Conservation (phyloP, 2,329 filamentous ascomycete species). For the Fusarium sp. region DNA sequence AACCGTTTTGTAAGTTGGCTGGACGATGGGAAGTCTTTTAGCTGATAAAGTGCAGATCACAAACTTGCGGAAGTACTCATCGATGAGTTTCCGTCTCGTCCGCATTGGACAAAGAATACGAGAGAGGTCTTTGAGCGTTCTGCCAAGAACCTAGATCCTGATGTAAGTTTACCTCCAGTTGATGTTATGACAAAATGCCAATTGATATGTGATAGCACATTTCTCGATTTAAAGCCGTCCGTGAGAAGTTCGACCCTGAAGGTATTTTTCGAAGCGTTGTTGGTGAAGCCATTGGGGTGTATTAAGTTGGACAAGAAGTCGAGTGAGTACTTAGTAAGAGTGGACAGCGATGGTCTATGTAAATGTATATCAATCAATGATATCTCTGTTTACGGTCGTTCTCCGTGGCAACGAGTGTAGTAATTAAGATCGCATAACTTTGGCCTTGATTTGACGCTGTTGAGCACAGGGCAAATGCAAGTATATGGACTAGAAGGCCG, state of each 20-base stretch:
- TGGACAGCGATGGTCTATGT: fast-evolving
- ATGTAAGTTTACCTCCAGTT: background rate
- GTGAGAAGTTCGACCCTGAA: background rate
- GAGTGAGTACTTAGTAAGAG: background rate
- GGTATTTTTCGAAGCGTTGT: slow-evolving; percentile 4
- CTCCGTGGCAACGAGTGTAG: fast-evolving
- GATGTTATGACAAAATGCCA: fast-evolving
- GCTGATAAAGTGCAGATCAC: background rate
- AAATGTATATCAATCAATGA: fast-evolving
- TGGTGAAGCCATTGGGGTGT: slow-evolving; percentile 6
- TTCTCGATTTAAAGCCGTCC: background rate
- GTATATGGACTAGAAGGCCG: too few species aligned
- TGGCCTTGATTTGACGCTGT: too few species aligned
- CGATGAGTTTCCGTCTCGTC: background rate
- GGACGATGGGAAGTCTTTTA: fast-evolving
- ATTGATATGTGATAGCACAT: too few species aligned
- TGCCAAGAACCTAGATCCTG: background rate
- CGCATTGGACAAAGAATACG: slow-evolving; percentile 11
- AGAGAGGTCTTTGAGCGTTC: slow-evolving; percentile 7
- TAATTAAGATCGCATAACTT: too few species aligned
- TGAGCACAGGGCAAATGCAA: too few species aligned
- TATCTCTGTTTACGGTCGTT: background rate
- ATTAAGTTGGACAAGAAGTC: background rate
- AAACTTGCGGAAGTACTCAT: slow-evolving; percentile 1
- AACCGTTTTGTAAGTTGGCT: background rate